These are phyloP conservation scores for Pseudogymnoascus sp. DNA, from an alignment of 2,329 filamentous ascomycete species.

Conservation along the genomic window DNA sequence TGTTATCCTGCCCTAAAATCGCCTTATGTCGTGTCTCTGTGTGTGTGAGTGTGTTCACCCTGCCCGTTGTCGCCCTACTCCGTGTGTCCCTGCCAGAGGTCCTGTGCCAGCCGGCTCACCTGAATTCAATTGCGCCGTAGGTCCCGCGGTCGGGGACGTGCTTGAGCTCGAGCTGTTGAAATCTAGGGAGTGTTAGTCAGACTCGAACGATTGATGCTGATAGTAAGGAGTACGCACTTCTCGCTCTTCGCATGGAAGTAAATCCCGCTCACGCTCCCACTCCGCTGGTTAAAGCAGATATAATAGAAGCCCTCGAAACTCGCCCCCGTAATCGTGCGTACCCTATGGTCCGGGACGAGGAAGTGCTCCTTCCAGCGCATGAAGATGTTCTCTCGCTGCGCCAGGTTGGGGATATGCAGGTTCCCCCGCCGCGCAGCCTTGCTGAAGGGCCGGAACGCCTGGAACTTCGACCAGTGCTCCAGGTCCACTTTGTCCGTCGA, in stretches of 20 bases:
- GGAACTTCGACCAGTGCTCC: constrained; percentile 88
- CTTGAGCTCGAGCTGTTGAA: constrained; percentile 86
- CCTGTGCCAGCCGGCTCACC: constrained; percentile 42
- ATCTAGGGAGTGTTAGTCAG: constrained; percentile 46
- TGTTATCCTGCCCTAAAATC: constrained; percentile 3
- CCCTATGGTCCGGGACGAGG: constrained; percentile 87
- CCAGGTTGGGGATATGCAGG: constrained; percentile 61
- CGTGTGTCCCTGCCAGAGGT: background rate
- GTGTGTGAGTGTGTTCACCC: background rate
- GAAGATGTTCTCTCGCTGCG: constrained; percentile 82
- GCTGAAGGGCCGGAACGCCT: constrained; percentile 71
- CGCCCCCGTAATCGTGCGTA: constrained; percentile 83
- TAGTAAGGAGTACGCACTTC: constrained; percentile 58
- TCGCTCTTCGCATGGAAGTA: constrained; percentile 98
- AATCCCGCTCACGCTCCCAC: constrained; percentile 81
- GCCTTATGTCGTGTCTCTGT: background rate
- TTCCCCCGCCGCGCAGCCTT: constrained; percentile 52
- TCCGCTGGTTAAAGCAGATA: constrained; percentile 93
- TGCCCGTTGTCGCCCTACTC: background rate
- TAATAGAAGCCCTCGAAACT: constrained; percentile 99
- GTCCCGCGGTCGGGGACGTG: constrained; percentile 82
- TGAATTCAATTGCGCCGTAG: constrained; percentile 81
- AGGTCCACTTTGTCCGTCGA: constrained; percentile 87
- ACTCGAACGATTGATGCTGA: background rate
- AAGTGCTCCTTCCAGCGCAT: constrained; percentile 99